Conservation (phyloP, 768 basidiomycete genomes). For the Scleroderma bovista region DNA sequence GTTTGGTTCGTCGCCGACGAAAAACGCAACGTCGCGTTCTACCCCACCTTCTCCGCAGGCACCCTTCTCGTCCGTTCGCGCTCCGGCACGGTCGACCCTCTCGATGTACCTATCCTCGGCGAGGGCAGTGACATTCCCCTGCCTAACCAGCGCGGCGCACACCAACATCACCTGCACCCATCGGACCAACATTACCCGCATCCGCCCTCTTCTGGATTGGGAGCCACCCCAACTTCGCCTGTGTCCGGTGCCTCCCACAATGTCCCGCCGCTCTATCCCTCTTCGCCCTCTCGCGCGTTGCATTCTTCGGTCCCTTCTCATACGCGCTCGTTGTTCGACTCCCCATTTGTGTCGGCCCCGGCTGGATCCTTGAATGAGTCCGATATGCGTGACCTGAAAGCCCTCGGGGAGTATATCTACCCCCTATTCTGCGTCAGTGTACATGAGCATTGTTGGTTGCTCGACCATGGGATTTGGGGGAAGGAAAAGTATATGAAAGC, state of each 20-base stretch:
- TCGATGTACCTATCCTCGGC: conserved; percentile 25
- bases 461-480: conserved; percentile 87
- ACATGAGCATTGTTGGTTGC: conserved; percentile 86
- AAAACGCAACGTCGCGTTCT: conserved; percentile 55
- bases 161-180: background rate
- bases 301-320: conserved; percentile 20
- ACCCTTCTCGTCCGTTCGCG: conserved; percentile 77
- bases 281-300: conserved; percentile 25
- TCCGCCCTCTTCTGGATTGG: conserved; percentile 20
- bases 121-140: conserved; percentile 14
- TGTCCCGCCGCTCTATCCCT: conserved; percentile 25
- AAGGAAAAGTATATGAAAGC: conserved; percentile 79
- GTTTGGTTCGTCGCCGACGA: conserved; percentile 83
- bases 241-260: conserved; percentile 36
- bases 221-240: conserved; percentile 35
- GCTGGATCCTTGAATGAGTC: conserved; percentile 5
- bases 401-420: conserved; percentile 51
- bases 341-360: conserved; percentile 4
- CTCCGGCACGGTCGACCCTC: conserved; percentile 26
- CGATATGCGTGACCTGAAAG: conserved; percentile 19
- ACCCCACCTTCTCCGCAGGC: conserved; percentile 86
- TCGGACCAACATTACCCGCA: conserved; percentile 9
- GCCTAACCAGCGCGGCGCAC: conserved; percentile 6
- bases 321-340: conserved; percentile 26
- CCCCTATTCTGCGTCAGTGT: conserved; percentile 77